Evolutionary conservation across 371 early-diverging fungal genomes (phyloP).

Genomic region (Saksenaea oblongispora): DNA sequence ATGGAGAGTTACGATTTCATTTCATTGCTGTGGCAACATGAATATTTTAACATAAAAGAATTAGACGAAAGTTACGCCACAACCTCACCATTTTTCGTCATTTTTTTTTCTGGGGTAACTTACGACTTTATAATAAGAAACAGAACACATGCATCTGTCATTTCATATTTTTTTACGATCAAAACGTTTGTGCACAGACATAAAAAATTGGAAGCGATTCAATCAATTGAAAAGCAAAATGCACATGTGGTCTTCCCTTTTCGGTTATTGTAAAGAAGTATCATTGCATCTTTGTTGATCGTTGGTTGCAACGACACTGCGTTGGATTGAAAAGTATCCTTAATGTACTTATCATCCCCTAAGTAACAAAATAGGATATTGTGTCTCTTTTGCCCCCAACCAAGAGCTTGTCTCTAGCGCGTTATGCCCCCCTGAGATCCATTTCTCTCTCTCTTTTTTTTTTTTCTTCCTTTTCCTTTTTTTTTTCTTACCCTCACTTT

Average conservation of each 20-base stretch:
- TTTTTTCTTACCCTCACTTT: no score
- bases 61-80: background rate
- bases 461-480: no score
- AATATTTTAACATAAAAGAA: background rate
- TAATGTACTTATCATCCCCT: background rate
- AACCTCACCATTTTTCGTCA: background rate
- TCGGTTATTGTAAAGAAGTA: background rate
- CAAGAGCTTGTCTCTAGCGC: constrained; percentile 1
- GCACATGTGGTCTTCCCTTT: background rate
- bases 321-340: constrained; percentile 3
- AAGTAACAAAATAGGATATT: background rate
- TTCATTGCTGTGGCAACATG: no score
- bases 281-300: background rate
- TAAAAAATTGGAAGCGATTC: background rate
- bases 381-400: background rate
- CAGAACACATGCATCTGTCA: no score
- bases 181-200: constrained; percentile 1
- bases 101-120: background rate
- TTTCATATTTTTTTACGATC: background rate
- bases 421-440: background rate
- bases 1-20: no score
- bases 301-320: background rate
- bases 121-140: no score
- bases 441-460: background rate
- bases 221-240: no score